Conservation (phyloP, 2,329 filamentous ascomycete species). For the Ophiocordyceps camponoti-floridani region DNA sequence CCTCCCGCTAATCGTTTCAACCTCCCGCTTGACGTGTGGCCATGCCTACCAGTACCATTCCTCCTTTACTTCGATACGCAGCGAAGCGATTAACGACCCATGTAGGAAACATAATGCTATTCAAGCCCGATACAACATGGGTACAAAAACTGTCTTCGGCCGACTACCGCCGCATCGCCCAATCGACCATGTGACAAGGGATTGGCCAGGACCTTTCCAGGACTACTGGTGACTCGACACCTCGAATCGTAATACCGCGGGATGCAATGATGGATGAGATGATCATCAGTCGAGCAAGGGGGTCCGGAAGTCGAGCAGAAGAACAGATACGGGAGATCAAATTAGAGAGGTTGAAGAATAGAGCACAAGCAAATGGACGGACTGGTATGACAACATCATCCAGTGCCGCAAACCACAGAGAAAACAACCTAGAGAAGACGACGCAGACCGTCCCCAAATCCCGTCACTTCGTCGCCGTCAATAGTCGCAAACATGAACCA, state of each 20-base stretch:
- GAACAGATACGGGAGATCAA: neutral
- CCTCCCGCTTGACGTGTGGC: neutral
- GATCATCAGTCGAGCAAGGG: neutral
- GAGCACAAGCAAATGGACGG: constrained; percentile 6
- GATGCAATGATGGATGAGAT: too few species aligned
- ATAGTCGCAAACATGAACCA: neutral
- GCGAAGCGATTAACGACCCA: too few species aligned
- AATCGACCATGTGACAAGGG: too few species aligned
- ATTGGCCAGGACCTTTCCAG: too few species aligned
- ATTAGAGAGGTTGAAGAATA: neutral
- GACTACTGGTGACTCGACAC: too few species aligned
- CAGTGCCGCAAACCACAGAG: neutral
- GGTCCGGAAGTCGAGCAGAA: neutral
- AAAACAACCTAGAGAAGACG: neutral
- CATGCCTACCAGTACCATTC: too few species aligned
- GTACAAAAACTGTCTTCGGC: too few species aligned
- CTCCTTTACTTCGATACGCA: too few species aligned
- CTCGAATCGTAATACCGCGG: too few species aligned
- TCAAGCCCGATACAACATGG: too few species aligned
- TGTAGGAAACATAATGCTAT: too few species aligned
- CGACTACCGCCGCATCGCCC: too few species aligned
- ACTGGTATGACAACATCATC: neutral
- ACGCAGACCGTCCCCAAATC: neutral
- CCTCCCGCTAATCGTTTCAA: neutral
- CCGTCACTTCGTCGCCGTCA: neutral